Evolutionary conservation across 345 rosid genomes (phyloP), one percentile per base, ranked within the genome.

Genomic region (Populus deltoides): DNA sequence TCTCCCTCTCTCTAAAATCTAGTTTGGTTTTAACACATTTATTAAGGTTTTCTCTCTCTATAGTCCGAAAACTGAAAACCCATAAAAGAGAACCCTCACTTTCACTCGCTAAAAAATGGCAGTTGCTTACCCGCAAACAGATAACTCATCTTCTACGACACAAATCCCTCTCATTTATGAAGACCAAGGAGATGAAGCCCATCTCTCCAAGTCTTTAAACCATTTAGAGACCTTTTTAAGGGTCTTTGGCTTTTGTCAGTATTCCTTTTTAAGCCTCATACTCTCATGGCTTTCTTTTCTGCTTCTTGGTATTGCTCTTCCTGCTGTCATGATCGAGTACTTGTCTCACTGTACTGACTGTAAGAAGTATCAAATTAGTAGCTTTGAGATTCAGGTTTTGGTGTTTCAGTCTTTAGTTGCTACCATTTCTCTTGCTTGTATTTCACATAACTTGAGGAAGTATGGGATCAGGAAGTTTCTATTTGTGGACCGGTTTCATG

Each of bases 381-480:
- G 6, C 45, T 86, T 83, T 67, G 88, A 83, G 71, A 72, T 81
- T 55, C 75, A 79, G 78, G 75, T 83, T 31, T 69, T 86, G 68
- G 73, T 33, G 27, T 86, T 85, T 65, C 83, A 81, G 77, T 81
- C 77, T 33, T 78, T 86, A 35, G 83, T 72, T 43, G 86, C 86
- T 35, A 78, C 78, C 61, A 66, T 81, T 65, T 83, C 86, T 75
- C 83, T 86, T 17, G 10, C 72, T 55, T 81, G 86, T 73, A 71
- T 86, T 6, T 83, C 86, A 29, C 79, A 74, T 71, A 79, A 79
- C 47, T 76, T 86, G 70, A 73, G 88, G 55, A 83, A 86, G 76
- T 81, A 86, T 53, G 86, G 86, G 1, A n/a, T 79, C 22, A 73
- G 82, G 59, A 81, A 79, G 73, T 86, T 86, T 66, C 85, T 86